Evolutionary conservation across 495 filamentous ascomycete species (phyloP).

Genomic region (Tuber melanosporum): DNA sequence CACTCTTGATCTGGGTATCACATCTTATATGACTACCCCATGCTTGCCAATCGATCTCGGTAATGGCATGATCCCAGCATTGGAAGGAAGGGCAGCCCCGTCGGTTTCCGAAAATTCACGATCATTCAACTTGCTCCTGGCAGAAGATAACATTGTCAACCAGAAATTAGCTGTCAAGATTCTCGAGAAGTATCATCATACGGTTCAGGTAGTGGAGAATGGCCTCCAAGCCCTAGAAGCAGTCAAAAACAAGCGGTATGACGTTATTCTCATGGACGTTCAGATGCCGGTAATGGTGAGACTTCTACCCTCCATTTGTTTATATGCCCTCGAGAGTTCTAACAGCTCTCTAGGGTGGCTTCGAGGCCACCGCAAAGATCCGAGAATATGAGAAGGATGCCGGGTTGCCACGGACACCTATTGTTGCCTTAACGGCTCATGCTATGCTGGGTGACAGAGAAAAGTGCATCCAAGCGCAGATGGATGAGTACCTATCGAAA

Average conservation of each 20-base stretch:
- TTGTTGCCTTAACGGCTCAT: conserved; percentile 95
- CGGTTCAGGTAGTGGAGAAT: conserved; percentile 92
- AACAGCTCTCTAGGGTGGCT: conserved; percentile 63
- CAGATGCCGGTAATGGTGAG: conserved; percentile 97
- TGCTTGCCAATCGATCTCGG: conserved; percentile 92
- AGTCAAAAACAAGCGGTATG: conserved; percentile 82
- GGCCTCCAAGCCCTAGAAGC: conserved; percentile 86
- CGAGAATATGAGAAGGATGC: conserved; percentile 82
- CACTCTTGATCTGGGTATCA: conserved; percentile 91
- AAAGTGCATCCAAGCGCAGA: conserved; percentile 95
- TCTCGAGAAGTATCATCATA: conserved; percentile 94
- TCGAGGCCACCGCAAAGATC: conserved; percentile 95
- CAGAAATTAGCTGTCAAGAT: conserved; percentile 96
- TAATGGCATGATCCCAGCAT: conserved; percentile 95
- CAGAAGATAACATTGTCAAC: conserved; percentile 97
- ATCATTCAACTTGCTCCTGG: conserved; percentile 91
- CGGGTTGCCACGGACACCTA: conserved; percentile 74
- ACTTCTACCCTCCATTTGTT: background rate
- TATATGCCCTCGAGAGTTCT: conserved; percentile 8
- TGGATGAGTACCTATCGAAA: conserved; percentile 99
- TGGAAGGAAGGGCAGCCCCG: conserved; percentile 89
- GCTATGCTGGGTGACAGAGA: conserved; percentile 99
- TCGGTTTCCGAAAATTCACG: conserved; percentile 88
- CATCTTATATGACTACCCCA: conserved; percentile 97
- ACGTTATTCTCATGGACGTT: conserved; percentile 98